Evolutionary conservation across 2,329 filamentous ascomycete genomes (phyloP), one percentile per base, ranked within the genome.

Genomic region (Trematosphaeria pertusa): DNA sequence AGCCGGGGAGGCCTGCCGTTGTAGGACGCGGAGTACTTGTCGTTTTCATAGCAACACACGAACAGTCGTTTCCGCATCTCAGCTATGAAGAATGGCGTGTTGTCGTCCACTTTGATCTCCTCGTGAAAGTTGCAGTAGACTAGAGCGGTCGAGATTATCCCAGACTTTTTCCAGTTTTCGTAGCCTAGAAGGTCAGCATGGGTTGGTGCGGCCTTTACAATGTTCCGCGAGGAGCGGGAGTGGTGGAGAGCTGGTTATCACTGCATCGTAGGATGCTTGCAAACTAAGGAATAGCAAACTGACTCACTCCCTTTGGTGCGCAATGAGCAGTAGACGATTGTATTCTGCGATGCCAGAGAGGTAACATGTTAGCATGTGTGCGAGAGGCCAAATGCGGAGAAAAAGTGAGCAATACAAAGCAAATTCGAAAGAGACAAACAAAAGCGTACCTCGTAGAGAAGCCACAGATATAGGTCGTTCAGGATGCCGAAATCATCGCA

Each of bases 1-100:
- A 83, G 60, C 2, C 78, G 62, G 0, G 82, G 83, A 0, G 83
- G 83, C 0, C 81, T 70, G 0, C 83, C 83, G 1, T 77, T 76
- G 35, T 84, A 83, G 0, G 78, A 73, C 0, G 79, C 75, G 0
- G 73, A 67, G 7, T 75, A 75, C 33, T 83, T 83, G 56, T 85
- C 82, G 7, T 65, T 66, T 2, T 60, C 58, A 35, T 71, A 73
- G 1, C 56, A 58, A 34, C 52, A 63, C 5, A 62, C 54, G 37
- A 71, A 70, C 3, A 67, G 46, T 11, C 63, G 54, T 39, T 70
- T 71, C 10, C 70, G 61, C n/a, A 71, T 35, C 21, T 73, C 68
- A 1, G 59, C 44, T 7, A 73, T 62, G 43, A 71, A 73, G 45
- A 73, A 67, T 8, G 70, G 68, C 4, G 63, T 68, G 5, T 56